Evolutionary conservation across 352 stramenopile species (phyloP), one percentile per base, ranked within the genome.

Genomic region (Phytophthora quininea): DNA sequence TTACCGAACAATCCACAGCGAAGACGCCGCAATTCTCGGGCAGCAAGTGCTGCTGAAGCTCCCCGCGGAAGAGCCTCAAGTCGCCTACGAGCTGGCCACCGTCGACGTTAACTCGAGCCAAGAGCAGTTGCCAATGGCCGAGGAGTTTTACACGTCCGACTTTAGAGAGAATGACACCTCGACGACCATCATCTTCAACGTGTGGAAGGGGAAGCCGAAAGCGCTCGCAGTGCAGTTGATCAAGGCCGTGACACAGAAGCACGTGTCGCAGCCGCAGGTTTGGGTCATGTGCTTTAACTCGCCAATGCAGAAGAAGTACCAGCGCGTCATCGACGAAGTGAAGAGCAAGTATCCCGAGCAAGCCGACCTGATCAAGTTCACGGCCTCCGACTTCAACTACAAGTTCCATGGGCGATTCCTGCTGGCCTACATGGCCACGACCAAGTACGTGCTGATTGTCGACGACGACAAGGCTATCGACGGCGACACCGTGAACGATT

Each of bases 121-220:
- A 24, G 67, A 70, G 24, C 2, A 51, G 31, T n/a, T 77, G 40
- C 73, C 77, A 14, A 88, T 88, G 81, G 47, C 53, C 30, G 31
- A 79, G 3, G 50, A 74, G 9, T 90, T 90, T 59, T 90, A 90
- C 68, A 78, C 59, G 3, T 79, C 74, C 0, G 35, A 49, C 1
- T 77, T 76, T 31, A 9, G 33, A 3, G 54, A 62, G 31, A 55
- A 71, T 46, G 78, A 84, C 31, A 88, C 79, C 19, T 88, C 79
- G 10, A 88, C 82, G 14, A 90, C 82, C 10, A 90, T 90, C 69
- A 90, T 90, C 64, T 88, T 90, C 62, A 90, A 90, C 63, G 62
- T 88, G 27, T 90, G 86, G 67, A 85, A 88, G 53, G 79, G 82
- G 7, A 69, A 74, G 50, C 68, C 76, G 1, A 67, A 75, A 7